Evolutionary conservation across 2,329 filamentous ascomycete species (phyloP), one percentile per base, ranked within the genome.

Genomic region (Elsinoe perseae): DNA sequence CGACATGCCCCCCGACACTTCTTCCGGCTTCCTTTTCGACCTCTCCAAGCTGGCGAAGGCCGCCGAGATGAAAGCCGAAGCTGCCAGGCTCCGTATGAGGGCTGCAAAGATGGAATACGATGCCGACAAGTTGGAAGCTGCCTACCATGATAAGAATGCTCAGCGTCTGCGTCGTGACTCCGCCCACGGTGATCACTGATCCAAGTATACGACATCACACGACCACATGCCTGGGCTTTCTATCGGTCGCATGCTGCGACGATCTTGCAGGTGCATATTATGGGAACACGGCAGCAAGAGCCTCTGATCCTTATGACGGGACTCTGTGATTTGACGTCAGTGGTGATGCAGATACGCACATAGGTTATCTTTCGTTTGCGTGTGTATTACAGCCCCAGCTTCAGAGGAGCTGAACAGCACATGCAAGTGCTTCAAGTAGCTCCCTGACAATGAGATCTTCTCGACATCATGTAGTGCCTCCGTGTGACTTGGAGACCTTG

Each of bases 51-150:
- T 57, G 34, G 32, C 43, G 5, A 46, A 59, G 21, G 43, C 53
- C 23, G 12, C 34, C 7, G 38, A 56, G 30, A 20, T 59, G 14
- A 56, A 60, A 55, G 50, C 42, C 14, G 32, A 59, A 46, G 57
- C 55, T 1, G 30, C 43, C 20, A 44, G n/a, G 40, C 40, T 44
- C 23, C 40, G 40, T 25, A 44, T 44, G 40, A 44, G 10, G 7
- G 40, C 40, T 44, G 40, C 40, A 2, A 44, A 10, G n/a, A 44
- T 44, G n/a, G 40, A 44, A 21, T 44, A 21, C 21, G 40, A 44
- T 10, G 40, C 40, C 9, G 40, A 25, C 40, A 44, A 27, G 40
- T 23, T 44, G 20, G 40, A 44, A 25, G 40, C 21, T 25, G 40
- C 40, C 12, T 44, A 44, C 9, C 40, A 20, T n/a, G 40, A 44